phyloP scores from a whole-genome alignment of 1,284 basidiomycete genomes.

The Puccinia triticina region DNA sequence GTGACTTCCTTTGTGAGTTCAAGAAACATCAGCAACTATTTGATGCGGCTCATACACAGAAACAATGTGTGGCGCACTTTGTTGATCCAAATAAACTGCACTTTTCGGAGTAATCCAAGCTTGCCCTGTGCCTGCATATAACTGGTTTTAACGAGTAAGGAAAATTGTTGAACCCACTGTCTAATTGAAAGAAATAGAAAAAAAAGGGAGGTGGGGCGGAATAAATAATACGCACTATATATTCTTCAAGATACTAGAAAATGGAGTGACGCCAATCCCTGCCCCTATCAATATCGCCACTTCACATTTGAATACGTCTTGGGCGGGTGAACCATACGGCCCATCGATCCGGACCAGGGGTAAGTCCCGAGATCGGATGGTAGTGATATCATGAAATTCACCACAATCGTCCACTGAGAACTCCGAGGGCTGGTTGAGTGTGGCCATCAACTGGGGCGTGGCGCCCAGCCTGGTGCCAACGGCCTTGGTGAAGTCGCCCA shows the following conservation, averaged over 20 bases:
- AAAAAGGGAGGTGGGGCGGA: not conserved
- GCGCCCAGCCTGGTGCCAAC: slow-evolving; percentile 81
- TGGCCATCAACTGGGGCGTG: slow-evolving; percentile 66
- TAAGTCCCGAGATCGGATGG: slow-evolving; percentile 62
- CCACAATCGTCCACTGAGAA: slow-evolving; percentile 65
- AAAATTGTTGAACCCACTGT: not conserved
- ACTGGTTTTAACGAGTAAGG: slow-evolving; percentile 50
- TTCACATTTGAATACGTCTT: slow-evolving; percentile 82
- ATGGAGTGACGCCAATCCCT: slow-evolving; percentile 82
- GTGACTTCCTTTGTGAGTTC: slow-evolving; percentile 58
- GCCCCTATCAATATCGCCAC: slow-evolving; percentile 83
- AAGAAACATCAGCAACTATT: not conserved
- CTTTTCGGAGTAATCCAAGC: slow-evolving; percentile 74
- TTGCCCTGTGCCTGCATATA: slow-evolving; percentile 77
- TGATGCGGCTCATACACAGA: not conserved
- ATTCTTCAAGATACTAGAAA: slow-evolving; percentile 85
- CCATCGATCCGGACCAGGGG: slow-evolving; percentile 77
- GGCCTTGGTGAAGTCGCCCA: slow-evolving; percentile 79
- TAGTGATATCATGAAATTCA: slow-evolving; percentile 73
- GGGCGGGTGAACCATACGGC: slow-evolving; percentile 82
- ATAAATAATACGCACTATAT: slow-evolving; percentile 67
- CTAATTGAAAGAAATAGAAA: too few relatives aligned
- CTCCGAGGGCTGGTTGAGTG: slow-evolving; percentile 62
- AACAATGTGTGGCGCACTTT: slow-evolving; percentile 60
- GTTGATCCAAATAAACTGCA: slow-evolving; percentile 89